Conservation (phyloP, 23 red algal genomes). For the Cyanidioschyzon merolae region DNA sequence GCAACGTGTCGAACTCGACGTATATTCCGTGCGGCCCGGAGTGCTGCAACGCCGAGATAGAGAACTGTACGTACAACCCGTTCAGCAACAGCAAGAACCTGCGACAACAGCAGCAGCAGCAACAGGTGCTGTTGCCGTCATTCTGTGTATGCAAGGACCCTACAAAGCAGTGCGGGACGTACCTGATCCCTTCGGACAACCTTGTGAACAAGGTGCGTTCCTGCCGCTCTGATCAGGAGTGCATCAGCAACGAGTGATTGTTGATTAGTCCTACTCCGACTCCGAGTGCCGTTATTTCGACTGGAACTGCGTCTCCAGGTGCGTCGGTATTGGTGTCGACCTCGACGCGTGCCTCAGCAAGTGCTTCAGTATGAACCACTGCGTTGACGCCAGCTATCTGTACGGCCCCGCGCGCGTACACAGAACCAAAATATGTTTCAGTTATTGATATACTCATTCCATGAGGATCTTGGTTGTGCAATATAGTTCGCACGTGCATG, state of each 20-base stretch:
- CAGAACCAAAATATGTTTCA: too few species aligned
- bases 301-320: too few species aligned
- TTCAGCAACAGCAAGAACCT: neutral
- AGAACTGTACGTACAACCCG: constrained; percentile 13
- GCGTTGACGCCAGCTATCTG: too few species aligned
- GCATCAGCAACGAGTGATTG: neutral
- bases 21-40: constrained; percentile 6
- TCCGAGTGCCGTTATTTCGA: too few species aligned
- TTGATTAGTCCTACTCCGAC: neutral
- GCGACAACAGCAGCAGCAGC: neutral
- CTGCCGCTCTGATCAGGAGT: neutral
- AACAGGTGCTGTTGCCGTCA: neutral
- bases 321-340: too few species aligned
- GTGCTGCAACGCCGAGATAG: constrained; percentile 12
- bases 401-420: too few species aligned
- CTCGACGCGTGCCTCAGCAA: too few species aligned
- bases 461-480: too few species aligned
- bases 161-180: constrained; percentile 11
- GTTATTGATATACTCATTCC: too few species aligned
- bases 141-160: constrained; percentile 15
- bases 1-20: constrained; percentile 7
- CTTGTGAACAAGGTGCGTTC: constrained; percentile 14
- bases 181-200: constrained; percentile 8
- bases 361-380: too few species aligned
- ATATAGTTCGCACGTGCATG: too few species aligned